These are phyloP conservation scores for Aplosporella prunicola DNA, from an alignment of 2,329 filamentous ascomycete genomes.

Conservation along the genomic window DNA sequence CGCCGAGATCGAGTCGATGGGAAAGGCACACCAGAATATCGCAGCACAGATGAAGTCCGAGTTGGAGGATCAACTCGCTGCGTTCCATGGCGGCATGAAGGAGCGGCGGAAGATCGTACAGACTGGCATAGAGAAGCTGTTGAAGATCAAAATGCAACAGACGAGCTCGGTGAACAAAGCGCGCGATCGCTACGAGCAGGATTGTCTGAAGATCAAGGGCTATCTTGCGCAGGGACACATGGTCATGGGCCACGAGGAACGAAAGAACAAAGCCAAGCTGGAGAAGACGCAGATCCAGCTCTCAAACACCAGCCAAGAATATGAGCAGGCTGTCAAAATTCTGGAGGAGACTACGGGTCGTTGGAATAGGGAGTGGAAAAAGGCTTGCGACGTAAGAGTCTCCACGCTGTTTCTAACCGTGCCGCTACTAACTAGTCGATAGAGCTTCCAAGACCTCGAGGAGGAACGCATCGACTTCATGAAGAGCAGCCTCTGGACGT, in stretches of 20 bases:
- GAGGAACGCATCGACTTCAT: conserved; percentile 95
- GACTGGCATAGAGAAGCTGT: conserved; percentile 81
- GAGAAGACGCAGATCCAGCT: conserved; percentile 98
- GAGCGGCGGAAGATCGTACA: conserved; percentile 95
- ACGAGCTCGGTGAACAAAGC: conserved; percentile 89
- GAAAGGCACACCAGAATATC: conserved; percentile 83
- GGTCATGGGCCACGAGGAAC: conserved; percentile 99
- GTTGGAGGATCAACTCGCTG: conserved; percentile 82
- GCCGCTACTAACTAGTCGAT: conserved; percentile 10
- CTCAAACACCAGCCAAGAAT: conserved; percentile 82
- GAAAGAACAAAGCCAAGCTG: conserved; percentile 96
- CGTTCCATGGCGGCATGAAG: conserved; percentile 91
- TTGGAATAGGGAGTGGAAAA: conserved; percentile 98
- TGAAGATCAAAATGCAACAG: conserved; percentile 89
- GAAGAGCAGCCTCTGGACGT: conserved; percentile 96
- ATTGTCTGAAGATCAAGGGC: conserved; percentile 95
- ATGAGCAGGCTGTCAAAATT: conserved; percentile 84
- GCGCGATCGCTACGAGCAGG: conserved; percentile 90
- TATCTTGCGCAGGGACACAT: conserved; percentile 98
- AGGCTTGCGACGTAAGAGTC: conserved; percentile 62
- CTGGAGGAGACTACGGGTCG: conserved; percentile 89
- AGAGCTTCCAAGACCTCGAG: conserved; percentile 98
- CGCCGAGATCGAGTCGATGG: conserved; percentile 85
- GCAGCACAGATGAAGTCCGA: conserved; percentile 93
- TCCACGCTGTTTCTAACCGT: background rate